Base-by-base conservation (phyloP, 164 flowering plant genomes). In the Warburgia ugandensis region DNA sequence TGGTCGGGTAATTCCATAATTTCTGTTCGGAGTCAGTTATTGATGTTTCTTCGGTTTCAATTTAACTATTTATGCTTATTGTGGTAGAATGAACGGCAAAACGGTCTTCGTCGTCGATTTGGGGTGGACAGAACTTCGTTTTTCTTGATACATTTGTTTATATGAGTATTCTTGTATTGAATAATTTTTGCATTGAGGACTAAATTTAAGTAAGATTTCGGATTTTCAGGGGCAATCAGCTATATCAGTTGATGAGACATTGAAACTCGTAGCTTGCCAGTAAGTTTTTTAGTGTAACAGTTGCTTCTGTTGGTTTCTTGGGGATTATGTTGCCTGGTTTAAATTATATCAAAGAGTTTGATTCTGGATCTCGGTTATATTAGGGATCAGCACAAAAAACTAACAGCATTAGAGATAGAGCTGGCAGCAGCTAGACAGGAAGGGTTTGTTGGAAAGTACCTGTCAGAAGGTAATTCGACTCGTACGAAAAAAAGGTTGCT, bases 341-440 rank as follows among this genome's bases (percentile, higher is more conserved):
- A 28, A 31, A 30, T 31, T 48, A 48, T 19, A 17, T 13, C 28
- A 9, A 47, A 27, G 37, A 23, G 36, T 13, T 36, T 32, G 30
- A 19, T 16, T n/a, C 10, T 55, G 22, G 29, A 12, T 16, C 17
- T 20, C 8, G 50, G 58, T 26, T 51, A 48, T 45, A 23, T 31
- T 65, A 90, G 97, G 72, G 96, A 90, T 68, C 85, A 86, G 50
- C 79, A 71, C 30, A 90, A 83, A 78, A 84, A 68, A 62, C 70
- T 86, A 52, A 60, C 75, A 30, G 78, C 84, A 14, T 79, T 90
- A 35, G 81, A 90, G 75, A 75, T 65, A 80, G 94, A 86, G 64
- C 63, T 90, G 60, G 80, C 79, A 60, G 64, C 78, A 4, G 95
- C 91, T 39, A 77, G 57, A 54, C 75, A 79, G 29, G 89, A 79